Percentiles rank a stretch among this genome's conserved stretches.
These are phyloP conservation scores for Russula sp. DNA, from an alignment of 768 basidiomycete species.

Conservation along the genomic window DNA sequence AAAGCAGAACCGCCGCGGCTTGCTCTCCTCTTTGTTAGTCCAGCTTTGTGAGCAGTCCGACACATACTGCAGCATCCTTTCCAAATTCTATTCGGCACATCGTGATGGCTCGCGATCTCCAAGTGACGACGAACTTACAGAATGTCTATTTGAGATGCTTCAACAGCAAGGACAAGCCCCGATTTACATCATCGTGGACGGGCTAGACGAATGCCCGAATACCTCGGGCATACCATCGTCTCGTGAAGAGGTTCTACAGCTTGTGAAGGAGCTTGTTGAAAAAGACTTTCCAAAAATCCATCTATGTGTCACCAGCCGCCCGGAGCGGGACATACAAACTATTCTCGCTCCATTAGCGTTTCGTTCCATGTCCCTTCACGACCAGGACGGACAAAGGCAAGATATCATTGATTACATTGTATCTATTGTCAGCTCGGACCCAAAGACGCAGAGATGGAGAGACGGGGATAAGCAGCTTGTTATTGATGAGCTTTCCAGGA, in stretches of 20 bases:
- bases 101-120: not conserved
- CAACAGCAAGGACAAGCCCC: not conserved
- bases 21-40: not conserved
- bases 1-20: not conserved
- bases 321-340: not conserved
- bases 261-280: not conserved
- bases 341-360: not conserved
- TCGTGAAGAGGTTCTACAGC: not conserved
- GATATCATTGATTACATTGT: not conserved
- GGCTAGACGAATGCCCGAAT: slow-evolving; percentile 4
- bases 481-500: not conserved
- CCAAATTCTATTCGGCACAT: not conserved
- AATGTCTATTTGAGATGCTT: not conserved
- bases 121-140: not conserved
- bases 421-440: not conserved
- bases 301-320: slow-evolving; percentile 3
- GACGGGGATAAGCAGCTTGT: not conserved
- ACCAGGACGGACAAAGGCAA: not conserved
- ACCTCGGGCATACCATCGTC: not conserved
- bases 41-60: not conserved
- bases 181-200: slow-evolving; percentile 1
- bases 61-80: not conserved
- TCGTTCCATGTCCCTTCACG: not conserved
- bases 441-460: not conserved
- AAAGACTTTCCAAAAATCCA: not conserved